Conservation (phyloP, 805 yeast species). For the Metschnikowia anglica region DNA sequence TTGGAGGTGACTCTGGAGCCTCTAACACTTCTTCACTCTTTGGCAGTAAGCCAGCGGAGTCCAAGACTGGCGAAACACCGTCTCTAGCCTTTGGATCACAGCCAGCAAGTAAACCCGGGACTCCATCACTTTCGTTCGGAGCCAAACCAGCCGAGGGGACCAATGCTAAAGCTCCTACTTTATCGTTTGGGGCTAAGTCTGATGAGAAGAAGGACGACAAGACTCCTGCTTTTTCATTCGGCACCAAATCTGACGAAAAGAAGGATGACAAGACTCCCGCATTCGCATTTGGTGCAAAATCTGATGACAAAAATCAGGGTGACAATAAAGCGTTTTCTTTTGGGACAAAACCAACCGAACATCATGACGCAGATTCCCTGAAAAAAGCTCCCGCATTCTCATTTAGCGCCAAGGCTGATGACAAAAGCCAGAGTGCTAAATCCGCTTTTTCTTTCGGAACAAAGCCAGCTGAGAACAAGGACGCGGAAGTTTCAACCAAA, state of each 20-base stretch:
- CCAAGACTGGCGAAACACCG: constrained; percentile 9
- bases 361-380: constrained; percentile 18
- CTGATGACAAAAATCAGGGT: constrained; percentile 11
- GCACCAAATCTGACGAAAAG: constrained; percentile 25
- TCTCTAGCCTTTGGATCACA: constrained; percentile 25
- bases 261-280: constrained; percentile 16
- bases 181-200: constrained; percentile 26
- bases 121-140: constrained; percentile 21
- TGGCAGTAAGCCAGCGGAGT: constrained; percentile 14
- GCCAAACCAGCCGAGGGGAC: constrained; percentile 19
- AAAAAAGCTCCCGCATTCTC: constrained; percentile 16
- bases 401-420: constrained; percentile 21
- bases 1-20: constrained; percentile 12
- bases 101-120: constrained; percentile 20
- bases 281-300: constrained; percentile 23
- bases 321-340: constrained; percentile 17
- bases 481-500: background rate
- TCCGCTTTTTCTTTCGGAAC: constrained; percentile 24
- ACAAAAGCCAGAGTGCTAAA: constrained; percentile 10
- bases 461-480: constrained; percentile 24
- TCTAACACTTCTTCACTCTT: constrained; percentile 9
- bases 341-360: constrained; percentile 12
- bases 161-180: constrained; percentile 13
- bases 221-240: constrained; percentile 23
- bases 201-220: constrained; percentile 1